Percentiles rank a stretch among this genome's conserved stretches.
These are phyloP conservation scores for Nidularia sp. DNA, from an alignment of 768 basidiomycete genomes.

Conservation along the genomic window DNA sequence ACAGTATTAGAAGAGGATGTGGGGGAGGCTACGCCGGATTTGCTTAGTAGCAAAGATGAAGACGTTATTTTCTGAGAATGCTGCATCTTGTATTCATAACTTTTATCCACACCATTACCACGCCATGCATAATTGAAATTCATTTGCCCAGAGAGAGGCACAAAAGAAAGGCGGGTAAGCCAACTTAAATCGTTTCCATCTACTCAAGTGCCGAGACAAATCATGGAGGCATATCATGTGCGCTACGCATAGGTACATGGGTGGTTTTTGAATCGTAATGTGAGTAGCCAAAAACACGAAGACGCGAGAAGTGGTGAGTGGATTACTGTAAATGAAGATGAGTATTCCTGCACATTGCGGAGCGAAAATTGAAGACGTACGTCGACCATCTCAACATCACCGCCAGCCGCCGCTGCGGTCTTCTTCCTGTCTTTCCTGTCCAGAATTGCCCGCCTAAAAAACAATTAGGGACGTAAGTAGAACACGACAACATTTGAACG, in stretches of 20 bases:
- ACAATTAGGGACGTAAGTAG: conserved; percentile 1
- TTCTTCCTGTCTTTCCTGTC: conserved; percentile 85
- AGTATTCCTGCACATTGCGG: neutral
- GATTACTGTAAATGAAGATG: conserved; percentile 29
- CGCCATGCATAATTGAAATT: too few relatives aligned
- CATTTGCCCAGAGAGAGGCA: too few relatives aligned
- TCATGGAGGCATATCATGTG: conserved; percentile 55
- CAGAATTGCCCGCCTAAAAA: conserved; percentile 70
- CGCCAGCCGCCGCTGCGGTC: conserved; percentile 30
- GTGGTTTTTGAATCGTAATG: conserved; percentile 42
- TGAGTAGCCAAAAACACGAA: conserved; percentile 17
- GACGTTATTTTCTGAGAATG: conserved; percentile 86
- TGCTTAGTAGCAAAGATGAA: conserved; percentile 83
- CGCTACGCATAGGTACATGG: conserved; percentile 64
- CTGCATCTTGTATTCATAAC: neutral
- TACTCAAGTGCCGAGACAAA: neutral
- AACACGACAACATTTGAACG: conserved; percentile 9
- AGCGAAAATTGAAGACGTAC: conserved; percentile 38
- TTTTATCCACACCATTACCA: neutral
- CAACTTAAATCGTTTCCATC: too few relatives aligned
- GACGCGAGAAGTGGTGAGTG: conserved; percentile 8
- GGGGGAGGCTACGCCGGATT: conserved; percentile 35
- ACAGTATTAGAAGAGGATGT: conserved; percentile 26
- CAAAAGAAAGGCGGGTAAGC: too few relatives aligned
- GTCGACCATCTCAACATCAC: conserved; percentile 78